Percentiles rank a stretch among this genome's conserved stretches.
phyloP scores from a whole-genome alignment of 805 yeast genomes.

The Sugiyamaella chiloensis region DNA sequence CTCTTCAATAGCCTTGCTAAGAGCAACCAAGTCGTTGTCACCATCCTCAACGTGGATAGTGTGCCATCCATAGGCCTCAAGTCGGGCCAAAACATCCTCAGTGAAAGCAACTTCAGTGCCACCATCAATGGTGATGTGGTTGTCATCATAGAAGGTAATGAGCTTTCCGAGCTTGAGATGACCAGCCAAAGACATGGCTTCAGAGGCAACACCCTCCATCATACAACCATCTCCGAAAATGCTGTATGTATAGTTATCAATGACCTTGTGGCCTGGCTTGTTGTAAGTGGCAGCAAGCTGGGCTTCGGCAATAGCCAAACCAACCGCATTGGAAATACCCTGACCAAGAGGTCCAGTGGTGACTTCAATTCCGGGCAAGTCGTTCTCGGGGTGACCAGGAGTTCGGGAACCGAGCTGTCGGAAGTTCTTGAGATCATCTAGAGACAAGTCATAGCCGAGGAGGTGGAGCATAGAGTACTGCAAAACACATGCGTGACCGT shows the following conservation, averaged over 20 bases:
- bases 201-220: slow-evolving; percentile 96
- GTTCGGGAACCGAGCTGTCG: slow-evolving; percentile 88
- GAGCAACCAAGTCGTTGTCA: slow-evolving; percentile 69
- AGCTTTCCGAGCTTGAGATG: slow-evolving; percentile 90
- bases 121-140: slow-evolving; percentile 96
- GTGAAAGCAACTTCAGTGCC: slow-evolving; percentile 84
- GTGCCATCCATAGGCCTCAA: slow-evolving; percentile 95
- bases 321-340: slow-evolving; percentile 95
- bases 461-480: slow-evolving; percentile 82
- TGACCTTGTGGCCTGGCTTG: slow-evolving; percentile 73
- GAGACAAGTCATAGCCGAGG: slow-evolving; percentile 72
- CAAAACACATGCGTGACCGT: slow-evolving; percentile 95
- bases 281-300: slow-evolving; percentile 90
- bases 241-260: slow-evolving; percentile 72
- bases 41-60: slow-evolving; percentile 73
- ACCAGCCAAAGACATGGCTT: slow-evolving; percentile 93
- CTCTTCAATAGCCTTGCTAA: slow-evolving; percentile 69
- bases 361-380: slow-evolving; percentile 90
- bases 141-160: slow-evolving; percentile 94
- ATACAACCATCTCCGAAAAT: slow-evolving; percentile 97
- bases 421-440: slow-evolving; percentile 86
- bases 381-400: slow-evolving; percentile 97
- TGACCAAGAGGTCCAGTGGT: slow-evolving; percentile 99
- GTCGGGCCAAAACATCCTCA: slow-evolving; percentile 82
- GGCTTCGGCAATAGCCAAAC: slow-evolving; percentile 91